These are phyloP conservation scores for Calonectria multiphialidica DNA, from an alignment of 2,329 filamentous ascomycete genomes.

Conservation along the genomic window DNA sequence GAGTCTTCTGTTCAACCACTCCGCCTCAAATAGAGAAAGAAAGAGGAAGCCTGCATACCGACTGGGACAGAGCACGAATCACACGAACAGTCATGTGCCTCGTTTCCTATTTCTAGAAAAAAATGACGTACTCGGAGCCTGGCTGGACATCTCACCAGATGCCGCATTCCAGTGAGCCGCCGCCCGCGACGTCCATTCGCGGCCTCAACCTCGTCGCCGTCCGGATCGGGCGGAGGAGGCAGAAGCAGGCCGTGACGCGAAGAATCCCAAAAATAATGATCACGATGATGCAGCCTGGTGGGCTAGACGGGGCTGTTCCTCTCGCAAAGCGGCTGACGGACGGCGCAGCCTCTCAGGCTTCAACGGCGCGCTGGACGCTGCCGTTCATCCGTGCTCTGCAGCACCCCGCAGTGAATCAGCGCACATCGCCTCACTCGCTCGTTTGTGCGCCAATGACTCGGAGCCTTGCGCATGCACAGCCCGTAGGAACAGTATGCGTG, in stretches of 20 bases:
- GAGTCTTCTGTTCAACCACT: neutral
- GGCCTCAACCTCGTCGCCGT: neutral
- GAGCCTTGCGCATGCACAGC: conserved; percentile 18
- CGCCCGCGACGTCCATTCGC: neutral
- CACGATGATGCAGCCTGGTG: neutral
- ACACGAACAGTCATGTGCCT: conserved; percentile 27
- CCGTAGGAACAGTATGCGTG: neutral
- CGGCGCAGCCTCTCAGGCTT: neutral
- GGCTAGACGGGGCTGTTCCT: neutral
- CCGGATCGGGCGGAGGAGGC: neutral
- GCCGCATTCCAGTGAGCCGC: neutral
- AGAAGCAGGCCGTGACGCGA: neutral
- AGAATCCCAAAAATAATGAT: neutral
- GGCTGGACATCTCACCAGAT: neutral
- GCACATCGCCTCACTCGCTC: conserved; percentile 19
- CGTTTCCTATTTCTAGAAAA: conserved; percentile 12
- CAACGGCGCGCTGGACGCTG: neutral
- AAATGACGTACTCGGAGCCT: conserved; percentile 19
- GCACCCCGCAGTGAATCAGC: conserved; percentile 16
- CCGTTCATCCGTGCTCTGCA: conserved; percentile 16
- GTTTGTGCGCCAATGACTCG: conserved; percentile 4
- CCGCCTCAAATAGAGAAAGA: neutral
- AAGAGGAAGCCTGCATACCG: neutral
- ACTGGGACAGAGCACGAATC: neutral
- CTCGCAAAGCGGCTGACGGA: neutral